These are phyloP conservation scores for Pseudofabraea citricarpa DNA, from an alignment of 2,329 filamentous ascomycete genomes.

Conservation along the genomic window DNA sequence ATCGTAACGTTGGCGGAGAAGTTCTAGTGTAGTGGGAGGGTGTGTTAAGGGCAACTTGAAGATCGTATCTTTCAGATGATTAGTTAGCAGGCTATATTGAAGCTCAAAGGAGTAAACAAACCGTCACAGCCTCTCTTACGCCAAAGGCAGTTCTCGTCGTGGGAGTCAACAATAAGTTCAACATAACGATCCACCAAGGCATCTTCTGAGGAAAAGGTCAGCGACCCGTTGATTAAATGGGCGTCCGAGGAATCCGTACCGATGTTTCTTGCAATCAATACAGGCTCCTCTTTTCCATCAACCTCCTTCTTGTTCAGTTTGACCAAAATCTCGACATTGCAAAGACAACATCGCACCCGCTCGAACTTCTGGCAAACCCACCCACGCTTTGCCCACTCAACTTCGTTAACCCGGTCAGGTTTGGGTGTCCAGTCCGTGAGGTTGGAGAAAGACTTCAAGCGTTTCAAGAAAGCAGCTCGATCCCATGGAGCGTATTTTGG, in stretches of 20 bases:
- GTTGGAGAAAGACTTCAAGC: slow-evolving; percentile 84
- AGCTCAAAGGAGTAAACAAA: slow-evolving; percentile 36
- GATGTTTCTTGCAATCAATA: slow-evolving; percentile 56
- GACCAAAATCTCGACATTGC: slow-evolving; percentile 78
- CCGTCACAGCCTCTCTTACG: slow-evolving; percentile 81
- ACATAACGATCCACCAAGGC: slow-evolving; percentile 73
- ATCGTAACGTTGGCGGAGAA: slow-evolving; percentile 59
- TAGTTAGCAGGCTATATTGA: slow-evolving; percentile 13
- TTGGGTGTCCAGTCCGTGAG: slow-evolving; percentile 94
- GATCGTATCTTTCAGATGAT: slow-evolving; percentile 43
- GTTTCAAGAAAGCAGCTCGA: slow-evolving; percentile 72
- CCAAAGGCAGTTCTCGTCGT: slow-evolving; percentile 83
- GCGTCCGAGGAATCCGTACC: slow-evolving; percentile 30
- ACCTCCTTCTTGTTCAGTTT: slow-evolving; percentile 62
- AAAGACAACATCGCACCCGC: slow-evolving; percentile 80
- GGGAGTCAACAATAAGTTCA: slow-evolving; percentile 67
- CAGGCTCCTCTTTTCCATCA: slow-evolving; percentile 49
- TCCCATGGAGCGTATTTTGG: slow-evolving; percentile 85
- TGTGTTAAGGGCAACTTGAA: slow-evolving; percentile 61
- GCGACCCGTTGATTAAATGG: slow-evolving; percentile 11
- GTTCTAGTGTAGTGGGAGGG: slow-evolving; percentile 50
- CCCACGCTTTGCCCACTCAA: slow-evolving; percentile 90
- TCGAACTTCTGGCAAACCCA: slow-evolving; percentile 85
- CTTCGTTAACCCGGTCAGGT: slow-evolving; percentile 77
- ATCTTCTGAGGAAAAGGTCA: slow-evolving; percentile 38